phyloP scores from a whole-genome alignment of 2,329 filamentous ascomycete genomes.

The Fusarium anthophilum region DNA sequence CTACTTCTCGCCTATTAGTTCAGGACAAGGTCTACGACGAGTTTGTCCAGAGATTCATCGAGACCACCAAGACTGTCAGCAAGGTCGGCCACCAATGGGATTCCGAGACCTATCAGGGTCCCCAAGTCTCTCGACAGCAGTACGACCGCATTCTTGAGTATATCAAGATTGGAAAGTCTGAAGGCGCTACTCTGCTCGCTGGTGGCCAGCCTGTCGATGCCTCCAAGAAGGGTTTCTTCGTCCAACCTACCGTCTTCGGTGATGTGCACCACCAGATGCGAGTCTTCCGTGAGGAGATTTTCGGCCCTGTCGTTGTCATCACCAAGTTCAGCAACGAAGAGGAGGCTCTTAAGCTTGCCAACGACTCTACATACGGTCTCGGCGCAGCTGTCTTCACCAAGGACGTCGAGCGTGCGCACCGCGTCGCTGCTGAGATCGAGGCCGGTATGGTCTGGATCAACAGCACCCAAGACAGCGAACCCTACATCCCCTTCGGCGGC shows the following conservation, averaged over 20 bases:
- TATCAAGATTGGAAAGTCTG: constrained; percentile 53
- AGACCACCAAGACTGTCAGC: constrained; percentile 66
- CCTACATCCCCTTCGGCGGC: constrained; percentile 40
- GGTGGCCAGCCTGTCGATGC: constrained; percentile 55
- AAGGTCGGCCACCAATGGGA: constrained; percentile 48
- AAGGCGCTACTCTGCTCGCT: constrained; percentile 40
- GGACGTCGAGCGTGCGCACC: constrained; percentile 81
- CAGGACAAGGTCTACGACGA: constrained; percentile 86
- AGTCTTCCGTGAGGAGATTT: constrained; percentile 90
- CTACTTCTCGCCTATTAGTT: constrained; percentile 82
- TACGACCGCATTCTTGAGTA: constrained; percentile 74
- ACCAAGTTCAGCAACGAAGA: constrained; percentile 84
- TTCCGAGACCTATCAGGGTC: constrained; percentile 50
- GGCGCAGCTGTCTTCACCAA: constrained; percentile 83
- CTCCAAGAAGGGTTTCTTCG: constrained; percentile 83
- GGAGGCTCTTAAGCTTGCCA: constrained; percentile 77
- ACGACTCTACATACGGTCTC: constrained; percentile 80
- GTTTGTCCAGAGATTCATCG: constrained; percentile 80
- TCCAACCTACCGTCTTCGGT: constrained; percentile 87
- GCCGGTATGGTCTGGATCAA: constrained; percentile 72
- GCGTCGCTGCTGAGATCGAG: constrained; percentile 76
- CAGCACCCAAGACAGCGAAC: constrained; percentile 42
- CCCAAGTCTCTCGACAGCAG: constrained; percentile 68
- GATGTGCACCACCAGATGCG: constrained; percentile 75
- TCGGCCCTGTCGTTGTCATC: constrained; percentile 83